Evolutionary conservation across 495 filamentous ascomycete species (phyloP).

Genomic region (Lophiotrema nucula): DNA sequence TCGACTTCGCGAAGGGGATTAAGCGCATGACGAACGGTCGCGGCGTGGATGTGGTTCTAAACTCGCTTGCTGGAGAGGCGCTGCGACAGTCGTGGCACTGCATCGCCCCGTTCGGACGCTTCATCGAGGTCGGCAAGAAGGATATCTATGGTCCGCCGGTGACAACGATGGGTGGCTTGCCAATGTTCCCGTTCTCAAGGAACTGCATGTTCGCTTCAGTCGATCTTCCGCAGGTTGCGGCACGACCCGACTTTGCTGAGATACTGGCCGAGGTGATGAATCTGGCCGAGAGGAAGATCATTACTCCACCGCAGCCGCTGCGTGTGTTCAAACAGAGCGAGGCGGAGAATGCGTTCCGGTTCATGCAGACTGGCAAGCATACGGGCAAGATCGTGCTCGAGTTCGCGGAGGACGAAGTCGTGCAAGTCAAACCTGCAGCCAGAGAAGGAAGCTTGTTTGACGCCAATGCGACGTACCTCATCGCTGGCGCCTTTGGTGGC

Average conservation of each 20-base stretch:
- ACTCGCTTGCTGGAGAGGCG: slow-evolving; percentile 1
- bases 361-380: neutral
- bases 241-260: neutral
- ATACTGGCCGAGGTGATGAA: neutral
- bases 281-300: neutral
- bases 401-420: slow-evolving; percentile 1
- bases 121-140: slow-evolving; percentile 15
- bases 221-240: neutral
- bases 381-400: slow-evolving; percentile 10
- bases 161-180: neutral
- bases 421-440: neutral
- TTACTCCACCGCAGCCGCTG: neutral
- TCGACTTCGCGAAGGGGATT: neutral
- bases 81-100: slow-evolving; percentile 1
- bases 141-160: neutral
- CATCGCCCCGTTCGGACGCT: slow-evolving; percentile 1
- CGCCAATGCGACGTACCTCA: neutral
- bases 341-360: slow-evolving; percentile 2
- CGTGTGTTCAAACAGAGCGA: neutral
- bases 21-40: neutral
- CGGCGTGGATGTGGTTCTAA: neutral
- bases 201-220: slow-evolving; percentile 6
- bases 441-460: neutral
- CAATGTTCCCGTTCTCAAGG: slow-evolving; percentile 2
- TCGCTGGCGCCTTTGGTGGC: slow-evolving; percentile 25